Conservation (phyloP, 2,329 filamentous ascomycete species). For the Fusarium sp. region DNA sequence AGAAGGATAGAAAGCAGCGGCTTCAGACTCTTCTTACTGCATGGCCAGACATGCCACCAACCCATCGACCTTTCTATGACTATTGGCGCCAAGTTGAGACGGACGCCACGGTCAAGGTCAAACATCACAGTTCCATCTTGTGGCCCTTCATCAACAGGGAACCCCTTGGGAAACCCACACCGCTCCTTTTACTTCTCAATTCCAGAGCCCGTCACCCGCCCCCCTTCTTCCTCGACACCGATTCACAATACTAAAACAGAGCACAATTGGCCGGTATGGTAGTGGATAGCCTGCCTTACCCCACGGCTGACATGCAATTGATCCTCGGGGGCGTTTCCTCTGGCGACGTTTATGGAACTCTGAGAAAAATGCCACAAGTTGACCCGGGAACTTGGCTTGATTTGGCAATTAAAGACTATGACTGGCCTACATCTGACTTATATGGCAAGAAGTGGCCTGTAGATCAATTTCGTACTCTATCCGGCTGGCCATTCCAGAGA, state of each 20-base stretch:
- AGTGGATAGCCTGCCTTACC: not conserved
- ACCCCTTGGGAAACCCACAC: not conserved
- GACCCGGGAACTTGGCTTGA: not conserved
- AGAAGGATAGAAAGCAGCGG: not conserved
- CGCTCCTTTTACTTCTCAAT: not conserved
- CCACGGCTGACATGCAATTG: not conserved
- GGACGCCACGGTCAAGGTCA: rapidly evolving
- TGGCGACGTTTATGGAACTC: not conserved
- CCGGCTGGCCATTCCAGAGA: not conserved
- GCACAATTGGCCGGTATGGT: rapidly evolving
- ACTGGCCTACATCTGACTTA: not conserved
- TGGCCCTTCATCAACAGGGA: not conserved
- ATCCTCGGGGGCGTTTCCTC: not conserved
- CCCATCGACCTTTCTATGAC: not conserved
- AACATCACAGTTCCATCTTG: rapidly evolving
- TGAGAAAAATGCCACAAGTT: not conserved
- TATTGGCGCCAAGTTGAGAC: rapidly evolving
- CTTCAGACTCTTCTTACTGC: not conserved
- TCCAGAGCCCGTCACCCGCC: not conserved
- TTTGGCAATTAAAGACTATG: not conserved
- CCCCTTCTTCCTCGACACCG: not conserved
- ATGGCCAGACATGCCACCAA: not conserved
- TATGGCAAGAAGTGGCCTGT: not conserved
- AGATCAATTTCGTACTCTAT: not conserved
- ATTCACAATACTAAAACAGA: not conserved